Base-by-base conservation (phyloP, 805 yeast genomes). In the Lipomyces yamanashiensis region DNA sequence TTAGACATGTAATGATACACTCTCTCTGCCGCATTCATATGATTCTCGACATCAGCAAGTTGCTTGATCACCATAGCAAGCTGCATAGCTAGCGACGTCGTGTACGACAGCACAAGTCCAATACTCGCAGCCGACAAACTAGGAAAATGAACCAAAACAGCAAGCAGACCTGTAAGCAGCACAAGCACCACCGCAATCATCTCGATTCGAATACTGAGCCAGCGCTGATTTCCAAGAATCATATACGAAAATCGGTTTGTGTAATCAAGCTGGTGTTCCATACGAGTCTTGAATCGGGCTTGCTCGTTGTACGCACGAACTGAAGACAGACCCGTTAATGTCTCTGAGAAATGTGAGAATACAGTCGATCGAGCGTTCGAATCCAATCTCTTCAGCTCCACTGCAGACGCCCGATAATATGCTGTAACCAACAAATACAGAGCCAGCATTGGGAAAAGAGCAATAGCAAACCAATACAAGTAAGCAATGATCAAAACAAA, bases 381-480 rank as follows among this genome's bases (percentile, higher is more conserved):
- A 73, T 89, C 93, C 64, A 89, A 75, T 67, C 95, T 83, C 74
- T 89, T 89, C 63, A 89, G 78, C 72, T 89, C 96, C 72, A 92
- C 80, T 1, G 90, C 84, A 0, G 90, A 82, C 1, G 89, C 87
- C 70, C 88, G 88, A 72, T 88, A 90, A 71, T 78, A 85, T 58
- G 80, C 77, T 3, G 88, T 80, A 53, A 82, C 74, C 7, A 75
- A 67, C 36, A 82, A 69, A 68, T 83, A 83, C 19, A 84, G 64
- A 40, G 83, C 74, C 10, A 90, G 85, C 49, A 87, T 72, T 73
- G 79, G 87, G 76, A 72, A 81, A 73, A 75, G 77, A 2, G 86
- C 86, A 64, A 87, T 79, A 1, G 91, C 90, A 78, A 88, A 85
- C 85, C 87, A 89, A 1, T 95, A 93, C 61, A 89, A 77, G 71